Evolutionary conservation across 1,284 basidiomycete species (phyloP).

Genomic region (Marasmius fiardii): DNA sequence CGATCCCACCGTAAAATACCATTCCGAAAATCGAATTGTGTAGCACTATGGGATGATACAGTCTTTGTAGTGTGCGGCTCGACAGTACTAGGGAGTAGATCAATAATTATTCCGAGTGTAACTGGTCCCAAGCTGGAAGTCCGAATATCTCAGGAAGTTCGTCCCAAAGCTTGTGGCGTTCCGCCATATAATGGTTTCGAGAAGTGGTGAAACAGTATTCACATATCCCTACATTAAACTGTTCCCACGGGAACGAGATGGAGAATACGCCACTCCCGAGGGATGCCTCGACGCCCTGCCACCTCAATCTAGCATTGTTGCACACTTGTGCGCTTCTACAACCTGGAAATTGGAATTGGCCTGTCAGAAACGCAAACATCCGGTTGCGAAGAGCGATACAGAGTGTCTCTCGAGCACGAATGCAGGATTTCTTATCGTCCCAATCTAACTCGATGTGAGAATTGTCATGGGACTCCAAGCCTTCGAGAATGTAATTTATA

Average conservation of each 20-base stretch:
- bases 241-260: constrained; percentile 19
- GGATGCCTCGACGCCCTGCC: constrained; percentile 21
- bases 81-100: too few species aligned
- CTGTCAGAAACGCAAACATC: constrained; percentile 19
- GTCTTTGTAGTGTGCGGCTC: too few species aligned
- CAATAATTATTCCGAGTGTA: background rate
- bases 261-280: constrained; percentile 20
- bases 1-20: too few species aligned
- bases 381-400: constrained; percentile 17
- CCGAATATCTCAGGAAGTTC: background rate
- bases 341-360: constrained; percentile 13
- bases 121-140: background rate
- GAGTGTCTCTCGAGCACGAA: constrained; percentile 20
- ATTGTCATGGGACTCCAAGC: constrained; percentile 16
- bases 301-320: constrained; percentile 18
- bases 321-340: constrained; percentile 9
- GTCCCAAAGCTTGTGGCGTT: background rate
- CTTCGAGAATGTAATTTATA: constrained; percentile 21
- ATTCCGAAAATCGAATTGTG: too few species aligned
- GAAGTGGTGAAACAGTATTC: background rate
- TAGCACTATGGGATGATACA: too few species aligned
- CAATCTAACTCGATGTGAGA: constrained; percentile 21
- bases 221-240: constrained; percentile 6
- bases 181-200: background rate
- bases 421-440: constrained; percentile 20